phyloP scores from a whole-genome alignment of 139 green algal species.

The Asterochloris sp. region DNA sequence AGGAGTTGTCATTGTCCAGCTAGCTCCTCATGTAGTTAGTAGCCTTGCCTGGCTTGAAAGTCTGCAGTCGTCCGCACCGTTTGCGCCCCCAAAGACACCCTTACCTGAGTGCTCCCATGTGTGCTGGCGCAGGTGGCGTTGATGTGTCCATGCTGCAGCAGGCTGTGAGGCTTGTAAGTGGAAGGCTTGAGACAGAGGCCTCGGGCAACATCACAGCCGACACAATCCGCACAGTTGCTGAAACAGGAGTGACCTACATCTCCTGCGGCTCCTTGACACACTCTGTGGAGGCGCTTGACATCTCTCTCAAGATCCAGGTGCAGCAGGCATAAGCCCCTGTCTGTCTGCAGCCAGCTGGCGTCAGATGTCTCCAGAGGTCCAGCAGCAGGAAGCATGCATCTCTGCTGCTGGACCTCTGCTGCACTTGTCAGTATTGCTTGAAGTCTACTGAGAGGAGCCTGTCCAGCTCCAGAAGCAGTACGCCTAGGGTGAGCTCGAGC shows the following conservation, averaged over 20 bases:
- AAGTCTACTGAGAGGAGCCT: no score
- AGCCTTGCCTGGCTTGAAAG: no score
- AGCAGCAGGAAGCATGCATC: no score
- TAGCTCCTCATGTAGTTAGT: background rate
- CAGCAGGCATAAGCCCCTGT: no score
- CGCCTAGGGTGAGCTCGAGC: no score
- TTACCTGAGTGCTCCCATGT: background rate
- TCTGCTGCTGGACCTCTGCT: no score
- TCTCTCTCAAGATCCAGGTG: conserved; percentile 72
- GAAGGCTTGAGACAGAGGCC: conserved; percentile 85
- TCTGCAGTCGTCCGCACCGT: no score
- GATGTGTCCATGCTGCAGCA: conserved; percentile 79
- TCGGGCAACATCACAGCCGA: conserved; percentile 92
- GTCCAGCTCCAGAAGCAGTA: no score
- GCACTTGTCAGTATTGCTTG: no score
- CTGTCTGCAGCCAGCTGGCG: no score
- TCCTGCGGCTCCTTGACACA: conserved; percentile 92
- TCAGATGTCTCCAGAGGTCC: no score
- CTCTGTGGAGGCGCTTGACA: conserved; percentile 91
- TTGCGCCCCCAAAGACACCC: background rate
- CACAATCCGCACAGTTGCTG: conserved; percentile 77
- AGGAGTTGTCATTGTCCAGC: no score
- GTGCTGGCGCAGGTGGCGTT: conserved; percentile 46
- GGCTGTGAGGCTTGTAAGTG: conserved; percentile 44
- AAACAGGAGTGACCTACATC: conserved; percentile 90